Percentiles rank a stretch among this genome's conserved stretches.
These are phyloP conservation scores for Malassezia dermatis DNA, from an alignment of 1,284 basidiomycete species.

Conservation along the genomic window DNA sequence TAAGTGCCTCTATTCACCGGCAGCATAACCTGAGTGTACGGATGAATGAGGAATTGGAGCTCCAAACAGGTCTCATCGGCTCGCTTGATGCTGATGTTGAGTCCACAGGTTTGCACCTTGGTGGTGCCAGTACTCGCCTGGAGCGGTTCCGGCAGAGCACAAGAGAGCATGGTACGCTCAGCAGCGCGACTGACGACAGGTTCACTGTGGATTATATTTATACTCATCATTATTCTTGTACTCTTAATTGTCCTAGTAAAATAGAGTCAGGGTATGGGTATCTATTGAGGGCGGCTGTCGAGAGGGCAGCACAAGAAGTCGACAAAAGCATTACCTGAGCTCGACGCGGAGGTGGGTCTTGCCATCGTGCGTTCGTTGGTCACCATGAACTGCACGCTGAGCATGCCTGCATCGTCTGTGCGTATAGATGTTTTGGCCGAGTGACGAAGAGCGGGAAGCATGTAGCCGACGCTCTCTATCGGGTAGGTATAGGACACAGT, in stretches of 20 bases:
- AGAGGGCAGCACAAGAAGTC: conserved; percentile 33
- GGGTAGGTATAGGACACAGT: background rate
- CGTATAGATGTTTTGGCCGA: conserved; percentile 35
- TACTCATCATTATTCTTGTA: conserved; percentile 32
- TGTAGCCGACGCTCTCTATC: conserved; percentile 10
- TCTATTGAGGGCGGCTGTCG: conserved; percentile 8
- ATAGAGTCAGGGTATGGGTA: conserved; percentile 7
- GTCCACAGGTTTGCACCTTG: conserved; percentile 29
- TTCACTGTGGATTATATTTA: conserved; percentile 28
- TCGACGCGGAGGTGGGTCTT: conserved; percentile 14
- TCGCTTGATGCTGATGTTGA: conserved; percentile 33
- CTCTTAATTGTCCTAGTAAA: conserved; percentile 38
- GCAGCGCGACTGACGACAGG: conserved; percentile 10
- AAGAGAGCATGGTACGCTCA: conserved; percentile 38
- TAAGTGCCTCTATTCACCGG: conserved; percentile 33
- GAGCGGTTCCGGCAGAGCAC: conserved; percentile 28
- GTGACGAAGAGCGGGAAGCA: conserved; percentile 25
- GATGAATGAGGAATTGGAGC: conserved; percentile 45
- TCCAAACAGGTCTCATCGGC: conserved; percentile 33
- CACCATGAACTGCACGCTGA: conserved; percentile 40
- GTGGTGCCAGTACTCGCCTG: conserved; percentile 28
- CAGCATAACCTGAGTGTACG: conserved; percentile 39
- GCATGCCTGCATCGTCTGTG: conserved; percentile 31
- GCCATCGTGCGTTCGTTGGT: conserved; percentile 21
- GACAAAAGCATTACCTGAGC: conserved; percentile 29